Conservation (phyloP, 176 grass and related monocot species). For the Carex scoparia region DNA sequence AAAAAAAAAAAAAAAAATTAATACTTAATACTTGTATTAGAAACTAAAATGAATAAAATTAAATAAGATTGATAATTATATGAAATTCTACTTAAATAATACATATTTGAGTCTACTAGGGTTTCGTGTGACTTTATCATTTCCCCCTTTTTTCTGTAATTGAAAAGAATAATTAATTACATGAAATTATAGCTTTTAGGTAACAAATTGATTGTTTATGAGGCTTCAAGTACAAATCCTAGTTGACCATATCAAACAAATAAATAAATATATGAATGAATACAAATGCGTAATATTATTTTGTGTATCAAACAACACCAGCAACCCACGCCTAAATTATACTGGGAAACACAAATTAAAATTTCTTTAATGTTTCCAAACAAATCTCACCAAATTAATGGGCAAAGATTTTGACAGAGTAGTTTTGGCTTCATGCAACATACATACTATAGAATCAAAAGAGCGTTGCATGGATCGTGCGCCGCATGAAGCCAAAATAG, state of each 20-base stretch:
- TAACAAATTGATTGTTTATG: background rate
- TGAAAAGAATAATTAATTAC: background rate
- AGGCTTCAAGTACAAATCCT: background rate
- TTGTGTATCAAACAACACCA: background rate
- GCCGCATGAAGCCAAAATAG: too few species aligned
- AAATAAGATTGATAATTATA: background rate
- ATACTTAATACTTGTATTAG: background rate
- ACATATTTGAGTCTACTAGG: background rate
- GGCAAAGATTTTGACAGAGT: too few species aligned
- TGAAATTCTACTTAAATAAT: background rate
- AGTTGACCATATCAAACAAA: background rate
- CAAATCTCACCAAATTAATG: background rate
- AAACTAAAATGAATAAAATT: background rate
- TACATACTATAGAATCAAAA: too few species aligned
- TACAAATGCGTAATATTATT: background rate
- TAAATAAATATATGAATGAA: too few species aligned
- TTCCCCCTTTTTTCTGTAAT: background rate
- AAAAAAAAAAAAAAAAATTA: too few species aligned
- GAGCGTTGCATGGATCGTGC: too few species aligned
- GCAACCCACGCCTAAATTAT: background rate
- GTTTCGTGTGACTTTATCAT: background rate
- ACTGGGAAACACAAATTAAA: background rate
- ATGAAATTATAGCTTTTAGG: background rate
- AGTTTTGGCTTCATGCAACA: too few species aligned
- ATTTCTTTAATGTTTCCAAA: background rate